These are phyloP conservation scores for Byssochlamys sp. DNA, from an alignment of 2,329 filamentous ascomycete genomes.

Conservation along the genomic window DNA sequence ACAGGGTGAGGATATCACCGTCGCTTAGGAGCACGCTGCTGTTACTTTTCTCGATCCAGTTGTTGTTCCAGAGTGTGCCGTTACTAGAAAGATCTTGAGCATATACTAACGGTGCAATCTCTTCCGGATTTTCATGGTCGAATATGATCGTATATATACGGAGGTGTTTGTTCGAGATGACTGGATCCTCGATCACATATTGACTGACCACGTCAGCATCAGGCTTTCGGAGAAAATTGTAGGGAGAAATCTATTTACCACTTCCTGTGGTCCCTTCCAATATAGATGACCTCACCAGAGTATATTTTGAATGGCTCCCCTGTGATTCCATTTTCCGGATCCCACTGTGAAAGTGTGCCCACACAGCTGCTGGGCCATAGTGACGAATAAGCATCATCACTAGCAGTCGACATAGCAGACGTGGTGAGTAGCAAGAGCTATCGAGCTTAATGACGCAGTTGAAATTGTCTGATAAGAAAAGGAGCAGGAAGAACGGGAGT, in stretches of 20 bases:
- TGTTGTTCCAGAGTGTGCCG: constrained; percentile 32
- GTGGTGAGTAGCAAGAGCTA: background rate
- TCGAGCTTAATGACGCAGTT: background rate
- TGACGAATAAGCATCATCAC: background rate
- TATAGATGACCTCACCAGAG: constrained; percentile 22
- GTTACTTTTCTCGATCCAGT: constrained; percentile 22
- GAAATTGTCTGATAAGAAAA: background rate
- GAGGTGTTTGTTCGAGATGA: constrained; percentile 34
- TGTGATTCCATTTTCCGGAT: constrained; percentile 8
- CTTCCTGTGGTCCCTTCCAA: constrained; percentile 24
- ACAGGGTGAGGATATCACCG: constrained; percentile 27
- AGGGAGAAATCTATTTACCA: constrained; percentile 17
- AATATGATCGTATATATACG: constrained; percentile 36
- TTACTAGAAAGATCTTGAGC: constrained; percentile 35
- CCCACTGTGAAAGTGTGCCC: constrained; percentile 15
- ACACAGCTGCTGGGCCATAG: constrained; percentile 5
- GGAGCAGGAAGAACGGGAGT: background rate
- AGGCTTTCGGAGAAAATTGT: background rate
- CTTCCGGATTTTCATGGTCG: constrained; percentile 26
- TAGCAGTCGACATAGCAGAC: background rate
- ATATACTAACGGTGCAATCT: constrained; percentile 35
- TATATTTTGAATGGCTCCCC: constrained; percentile 15
- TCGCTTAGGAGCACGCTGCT: constrained; percentile 29
- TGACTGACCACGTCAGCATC: constrained; percentile 15
- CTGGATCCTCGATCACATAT: constrained; percentile 23